Conservation (phyloP, 1,284 basidiomycete species). For the Blastosporella zonata region DNA sequence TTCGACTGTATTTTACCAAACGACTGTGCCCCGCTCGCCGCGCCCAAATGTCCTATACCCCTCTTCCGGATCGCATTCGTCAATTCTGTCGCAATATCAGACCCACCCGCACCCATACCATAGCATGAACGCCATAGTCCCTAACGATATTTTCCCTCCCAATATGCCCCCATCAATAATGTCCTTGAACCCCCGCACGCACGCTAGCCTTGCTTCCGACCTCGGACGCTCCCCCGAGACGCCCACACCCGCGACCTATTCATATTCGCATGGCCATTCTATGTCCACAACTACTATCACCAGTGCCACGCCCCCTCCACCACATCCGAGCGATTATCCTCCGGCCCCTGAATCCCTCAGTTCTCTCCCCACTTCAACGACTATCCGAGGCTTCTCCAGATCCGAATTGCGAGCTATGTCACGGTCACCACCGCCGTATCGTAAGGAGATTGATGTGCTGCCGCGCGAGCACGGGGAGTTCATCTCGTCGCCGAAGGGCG, state of each 20-base stretch:
- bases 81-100: conserved; percentile 37
- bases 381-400: conserved; percentile 7
- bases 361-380: conserved; percentile 10
- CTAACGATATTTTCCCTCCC: conserved; percentile 37
- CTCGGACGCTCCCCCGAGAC: conserved; percentile 33
- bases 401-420: conserved; percentile 16
- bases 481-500: conserved; percentile 16
- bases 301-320: conserved; percentile 31
- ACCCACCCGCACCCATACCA: conserved; percentile 29
- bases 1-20: conserved; percentile 61
- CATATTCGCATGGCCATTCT: conserved; percentile 35
- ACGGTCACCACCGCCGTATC: conserved; percentile 15
- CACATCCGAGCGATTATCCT: conserved; percentile 23
- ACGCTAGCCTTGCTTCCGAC: conserved; percentile 19
- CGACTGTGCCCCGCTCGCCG: conserved; percentile 37
- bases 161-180: conserved; percentile 34
- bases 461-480: conserved; percentile 5
- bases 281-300: conserved; percentile 39
- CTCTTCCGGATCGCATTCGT: conserved; percentile 38
- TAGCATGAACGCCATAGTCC: conserved; percentile 22
- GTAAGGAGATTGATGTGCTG: conserved; percentile 1
- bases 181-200: conserved; percentile 27
- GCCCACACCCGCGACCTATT: conserved; percentile 36
- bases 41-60: conserved; percentile 40
- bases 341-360: conserved; percentile 15